Percentiles rank a stretch among this genome's conserved stretches.
Conservation (phyloP, 306 rosid species). For the Sophora flavescens region DNA sequence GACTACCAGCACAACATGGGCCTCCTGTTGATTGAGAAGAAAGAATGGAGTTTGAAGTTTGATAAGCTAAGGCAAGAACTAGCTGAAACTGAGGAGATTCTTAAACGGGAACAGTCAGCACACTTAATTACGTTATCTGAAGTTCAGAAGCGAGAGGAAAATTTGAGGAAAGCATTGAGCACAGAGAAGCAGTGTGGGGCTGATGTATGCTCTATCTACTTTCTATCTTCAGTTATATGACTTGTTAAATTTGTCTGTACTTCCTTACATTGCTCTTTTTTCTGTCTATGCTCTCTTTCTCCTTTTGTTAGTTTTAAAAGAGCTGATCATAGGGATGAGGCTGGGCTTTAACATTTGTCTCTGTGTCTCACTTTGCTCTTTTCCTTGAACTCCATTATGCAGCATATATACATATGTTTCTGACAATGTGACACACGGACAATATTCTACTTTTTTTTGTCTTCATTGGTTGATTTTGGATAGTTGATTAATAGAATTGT, state of each 20-base stretch:
- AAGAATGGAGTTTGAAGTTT: constrained; percentile 69
- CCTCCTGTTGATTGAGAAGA: constrained; percentile 86
- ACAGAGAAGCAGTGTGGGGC: constrained; percentile 75
- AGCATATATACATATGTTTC: constrained; percentile 11
- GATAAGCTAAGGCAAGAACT: constrained; percentile 68
- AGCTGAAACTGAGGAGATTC: constrained; percentile 80
- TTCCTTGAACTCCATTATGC: constrained; percentile 10
- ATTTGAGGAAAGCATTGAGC: constrained; percentile 66
- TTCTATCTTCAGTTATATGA: constrained; percentile 28
- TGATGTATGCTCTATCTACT: constrained; percentile 61
- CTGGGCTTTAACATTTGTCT: constrained; percentile 26
- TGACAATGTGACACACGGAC: not conserved
- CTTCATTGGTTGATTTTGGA: not conserved
- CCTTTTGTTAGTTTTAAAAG: constrained; percentile 22
- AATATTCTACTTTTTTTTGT: not conserved
- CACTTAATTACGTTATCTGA: constrained; percentile 81
- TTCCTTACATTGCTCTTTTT: constrained; percentile 9
- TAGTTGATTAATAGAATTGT: not conserved
- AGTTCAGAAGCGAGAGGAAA: constrained; percentile 75
- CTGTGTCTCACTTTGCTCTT: not conserved
- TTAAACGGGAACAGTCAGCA: constrained; percentile 81
- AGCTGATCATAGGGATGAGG: not conserved
- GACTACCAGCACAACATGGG: constrained; percentile 96
- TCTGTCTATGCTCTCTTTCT: constrained; percentile 13
- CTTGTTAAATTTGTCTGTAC: constrained; percentile 24